phyloP scores from a whole-genome alignment of 208 protist genomes.

The Acanthamoeba triangularis region DNA sequence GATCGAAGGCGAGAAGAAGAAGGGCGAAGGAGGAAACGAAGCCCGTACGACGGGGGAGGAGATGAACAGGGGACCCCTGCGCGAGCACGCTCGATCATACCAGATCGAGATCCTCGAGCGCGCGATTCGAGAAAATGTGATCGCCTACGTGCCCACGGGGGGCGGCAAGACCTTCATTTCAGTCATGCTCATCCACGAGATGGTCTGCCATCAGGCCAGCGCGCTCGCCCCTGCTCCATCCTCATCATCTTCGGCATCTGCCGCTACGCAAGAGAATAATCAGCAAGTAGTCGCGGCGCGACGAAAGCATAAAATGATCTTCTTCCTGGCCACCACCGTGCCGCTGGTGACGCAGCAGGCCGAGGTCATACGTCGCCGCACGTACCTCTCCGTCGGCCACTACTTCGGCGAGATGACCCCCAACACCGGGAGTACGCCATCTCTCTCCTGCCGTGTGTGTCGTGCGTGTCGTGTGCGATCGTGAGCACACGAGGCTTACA shows the following conservation, averaged over 20 bases:
- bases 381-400: conserved; percentile 1
- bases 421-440: not conserved
- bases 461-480: not conserved
- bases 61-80: not conserved
- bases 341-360: conserved; percentile 87
- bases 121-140: conserved; percentile 81
- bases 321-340: conserved; percentile 89
- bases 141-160: conserved; percentile 89
- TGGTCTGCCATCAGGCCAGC: conserved; percentile 1
- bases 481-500: not conserved
- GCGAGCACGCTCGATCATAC: conserved; percentile 70
- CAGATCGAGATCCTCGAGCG: conserved; percentile 88
- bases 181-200: conserved; percentile 79
- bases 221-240: not conserved
- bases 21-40: too few species aligned
- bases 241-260: not conserved
- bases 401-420: not conserved
- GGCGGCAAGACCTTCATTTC: conserved; percentile 91
- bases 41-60: not conserved
- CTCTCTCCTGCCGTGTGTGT: conserved; percentile 77
- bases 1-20: too few species aligned
- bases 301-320: conserved; percentile 74
- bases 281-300: not conserved
- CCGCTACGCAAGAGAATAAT: not conserved
- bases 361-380: conserved; percentile 18